Evolutionary conservation across 139 green algal species (phyloP), one percentile per base, ranked within the genome.

Genomic region (Parachlorella kessleri): DNA sequence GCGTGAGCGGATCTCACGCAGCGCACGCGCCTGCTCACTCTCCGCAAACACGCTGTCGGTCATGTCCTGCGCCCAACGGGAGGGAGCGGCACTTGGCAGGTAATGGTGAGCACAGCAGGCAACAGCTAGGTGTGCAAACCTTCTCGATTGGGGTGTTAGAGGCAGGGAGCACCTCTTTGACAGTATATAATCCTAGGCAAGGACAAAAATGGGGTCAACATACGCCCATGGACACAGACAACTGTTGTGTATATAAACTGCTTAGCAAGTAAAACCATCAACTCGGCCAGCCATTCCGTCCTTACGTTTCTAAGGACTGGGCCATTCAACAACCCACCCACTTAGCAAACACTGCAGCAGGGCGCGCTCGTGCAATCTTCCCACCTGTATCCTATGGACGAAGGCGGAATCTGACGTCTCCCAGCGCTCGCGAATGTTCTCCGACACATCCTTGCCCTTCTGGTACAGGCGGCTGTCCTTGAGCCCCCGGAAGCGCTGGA

Each of bases 381-480:
- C 66, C 68, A 94, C 93, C 88, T 98, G 91, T 14, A 98, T 91
- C 77, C 93, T 90, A 82, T 98, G 94, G 72, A 99, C 94, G 64
- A 96, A 82, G 32, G 94, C 88, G 59, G 93, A 96, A 84, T 98
- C 95, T 55, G 81, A 94, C 4, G 95, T 98, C 73, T 99, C 96
- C 88, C 96, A 98, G 33, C 91, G 90, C 70, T 98, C 93, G 28
- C 91, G 83, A 24, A 98, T 48, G 76, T 95, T 91, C 54, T 97
- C 96, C 14, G 88, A 87, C 37, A 96, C 33, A 78, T 98, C 91
- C 66, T 86, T 75, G 0, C 88, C 91, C 79, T 91, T 91, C 38
- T 85, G 41, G 14, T 88, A 63, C 8, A 88, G 72, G 18, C 33
- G 40, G 59, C 73, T 79, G 55, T 81, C 70, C 28, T 70, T 54